Conservation (phyloP, 2,329 filamentous ascomycete species). For the Macrophomina tecta region DNA sequence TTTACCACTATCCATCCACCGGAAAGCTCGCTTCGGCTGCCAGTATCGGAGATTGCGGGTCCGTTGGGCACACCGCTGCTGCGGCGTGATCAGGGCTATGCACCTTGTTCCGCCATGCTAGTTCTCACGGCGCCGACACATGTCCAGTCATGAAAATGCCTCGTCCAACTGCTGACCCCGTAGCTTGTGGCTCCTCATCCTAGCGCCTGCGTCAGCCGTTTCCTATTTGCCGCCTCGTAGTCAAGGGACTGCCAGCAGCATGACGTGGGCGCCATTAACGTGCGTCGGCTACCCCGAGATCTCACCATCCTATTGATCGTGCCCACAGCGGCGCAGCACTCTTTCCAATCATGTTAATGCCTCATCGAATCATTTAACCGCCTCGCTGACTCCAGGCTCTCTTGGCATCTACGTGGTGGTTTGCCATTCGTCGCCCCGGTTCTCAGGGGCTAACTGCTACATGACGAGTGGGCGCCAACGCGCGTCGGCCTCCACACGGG, state of each 20-base stretch:
- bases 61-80: neutral
- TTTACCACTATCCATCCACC: neutral
- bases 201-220: neutral
- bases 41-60: neutral
- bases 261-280: neutral
- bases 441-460: neutral
- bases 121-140: neutral
- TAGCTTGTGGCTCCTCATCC: neutral
- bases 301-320: neutral
- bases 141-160: neutral
- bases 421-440: neutral
- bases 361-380: neutral
- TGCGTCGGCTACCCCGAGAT: neutral
- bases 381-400: too few species aligned
- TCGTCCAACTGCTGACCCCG: neutral
- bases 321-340: neutral
- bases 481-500: neutral
- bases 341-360: neutral
- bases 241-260: neutral
- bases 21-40: neutral
- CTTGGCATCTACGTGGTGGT: neutral
- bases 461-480: neutral
- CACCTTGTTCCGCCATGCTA: neutral
- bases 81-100: neutral
- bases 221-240: neutral